These are phyloP conservation scores for Fusarium aywerte DNA, from an alignment of 2,329 filamentous ascomycete genomes.

Conservation along the genomic window DNA sequence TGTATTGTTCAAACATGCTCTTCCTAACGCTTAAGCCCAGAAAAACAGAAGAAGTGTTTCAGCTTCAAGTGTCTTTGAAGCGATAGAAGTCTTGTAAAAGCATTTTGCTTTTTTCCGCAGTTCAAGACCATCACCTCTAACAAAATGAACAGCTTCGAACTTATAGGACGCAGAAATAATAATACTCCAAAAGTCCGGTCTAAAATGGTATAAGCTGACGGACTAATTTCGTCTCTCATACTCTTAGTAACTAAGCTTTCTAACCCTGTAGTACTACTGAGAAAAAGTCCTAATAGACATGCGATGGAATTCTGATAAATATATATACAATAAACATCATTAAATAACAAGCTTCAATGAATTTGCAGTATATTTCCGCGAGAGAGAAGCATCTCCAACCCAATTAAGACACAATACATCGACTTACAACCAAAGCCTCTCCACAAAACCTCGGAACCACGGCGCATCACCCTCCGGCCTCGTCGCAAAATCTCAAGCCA, in stretches of 20 bases:
- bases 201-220: too few species aligned
- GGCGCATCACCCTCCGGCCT: conserved; percentile 14
- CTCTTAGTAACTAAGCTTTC: too few species aligned
- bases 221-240: too few species aligned
- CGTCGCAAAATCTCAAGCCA: not conserved
- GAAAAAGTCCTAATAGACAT: too few species aligned
- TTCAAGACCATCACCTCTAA: not conserved
- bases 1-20: not conserved
- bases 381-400: not conserved
- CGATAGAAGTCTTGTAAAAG: not conserved
- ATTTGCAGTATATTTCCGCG: too few species aligned
- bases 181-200: too few species aligned
- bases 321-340: not conserved
- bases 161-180: too few species aligned
- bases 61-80: not conserved
- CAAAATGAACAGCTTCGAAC: not conserved
- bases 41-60: not conserved
- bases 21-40: not conserved
- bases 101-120: not conserved
- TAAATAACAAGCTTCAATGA: not conserved
- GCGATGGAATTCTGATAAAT: too few species aligned
- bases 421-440: not conserved
- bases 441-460: conserved; percentile 16
- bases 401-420: not conserved
- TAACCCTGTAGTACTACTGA: too few species aligned